Evolutionary conservation across 2,329 filamentous ascomycete species (phyloP).

Genomic region (Parastagonospora nodorum): DNA sequence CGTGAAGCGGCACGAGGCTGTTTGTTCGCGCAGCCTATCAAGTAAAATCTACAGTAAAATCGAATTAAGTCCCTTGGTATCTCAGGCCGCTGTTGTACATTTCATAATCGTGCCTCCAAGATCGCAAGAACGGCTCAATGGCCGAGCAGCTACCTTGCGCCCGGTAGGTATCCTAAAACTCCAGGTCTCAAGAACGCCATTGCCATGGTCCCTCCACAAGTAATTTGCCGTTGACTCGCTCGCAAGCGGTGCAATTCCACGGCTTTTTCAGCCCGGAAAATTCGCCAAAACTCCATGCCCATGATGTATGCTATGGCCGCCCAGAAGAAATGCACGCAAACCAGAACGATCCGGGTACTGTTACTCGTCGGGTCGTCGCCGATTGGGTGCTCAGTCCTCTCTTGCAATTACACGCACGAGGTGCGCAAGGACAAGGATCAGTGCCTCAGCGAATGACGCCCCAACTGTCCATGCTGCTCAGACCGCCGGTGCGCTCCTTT

Average conservation of each 20-base stretch:
- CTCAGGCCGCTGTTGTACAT: constrained; percentile 10
- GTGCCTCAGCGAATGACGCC: constrained; percentile 71
- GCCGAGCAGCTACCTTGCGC: neutral
- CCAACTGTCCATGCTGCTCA: constrained; percentile 70
- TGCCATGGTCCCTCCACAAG: too few relatives aligned
- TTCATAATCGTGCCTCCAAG: constrained; percentile 8
- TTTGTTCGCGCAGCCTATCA: neutral
- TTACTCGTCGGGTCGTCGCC: constrained; percentile 1
- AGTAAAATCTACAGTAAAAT: neutral
- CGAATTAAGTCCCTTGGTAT: constrained; percentile 1
- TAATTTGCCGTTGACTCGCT: too few relatives aligned
- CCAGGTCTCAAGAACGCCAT: neutral
- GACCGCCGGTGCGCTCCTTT: constrained; percentile 69
- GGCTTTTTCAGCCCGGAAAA: neutral
- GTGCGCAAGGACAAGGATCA: neutral
- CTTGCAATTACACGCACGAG: too few relatives aligned
- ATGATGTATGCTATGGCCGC: neutral
- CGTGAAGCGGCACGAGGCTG: neutral
- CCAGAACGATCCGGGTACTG: neutral
- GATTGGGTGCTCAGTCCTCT: neutral
- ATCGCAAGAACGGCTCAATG: neutral
- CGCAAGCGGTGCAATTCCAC: too few relatives aligned
- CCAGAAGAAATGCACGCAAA: neutral
- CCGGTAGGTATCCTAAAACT: neutral
- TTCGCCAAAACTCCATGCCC: neutral